phyloP scores from a whole-genome alignment of 345 rosid genomes.

The Populus simonii region DNA sequence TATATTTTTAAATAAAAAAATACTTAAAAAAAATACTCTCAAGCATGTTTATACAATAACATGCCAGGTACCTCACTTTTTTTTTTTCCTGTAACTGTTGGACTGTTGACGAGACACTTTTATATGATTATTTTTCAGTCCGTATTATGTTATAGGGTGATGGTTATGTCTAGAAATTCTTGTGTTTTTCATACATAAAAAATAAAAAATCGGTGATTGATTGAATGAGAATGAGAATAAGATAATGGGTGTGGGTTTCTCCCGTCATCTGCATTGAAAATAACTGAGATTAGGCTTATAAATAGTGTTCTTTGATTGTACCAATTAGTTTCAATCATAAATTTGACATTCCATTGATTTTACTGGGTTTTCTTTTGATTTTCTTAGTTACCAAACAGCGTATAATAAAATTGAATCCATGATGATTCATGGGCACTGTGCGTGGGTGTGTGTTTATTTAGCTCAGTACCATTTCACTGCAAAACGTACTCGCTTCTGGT shows the following conservation, averaged over 20 bases:
- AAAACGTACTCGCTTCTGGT: background rate
- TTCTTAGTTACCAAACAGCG: background rate
- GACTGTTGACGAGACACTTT: background rate
- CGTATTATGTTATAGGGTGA: background rate
- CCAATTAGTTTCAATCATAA: no score
- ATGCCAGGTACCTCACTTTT: background rate
- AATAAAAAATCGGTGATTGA: background rate
- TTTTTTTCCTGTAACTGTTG: no score
- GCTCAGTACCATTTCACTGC: background rate
- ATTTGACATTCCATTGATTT: background rate
- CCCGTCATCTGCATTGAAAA: background rate
- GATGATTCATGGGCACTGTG: background rate
- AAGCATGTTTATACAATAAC: no score
- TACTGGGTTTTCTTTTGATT: background rate
- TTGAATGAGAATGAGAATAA: background rate
- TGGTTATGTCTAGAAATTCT: background rate
- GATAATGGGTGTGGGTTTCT: background rate
- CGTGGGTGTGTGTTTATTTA: no score
- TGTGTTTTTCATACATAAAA: no score
- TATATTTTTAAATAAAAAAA: no score
- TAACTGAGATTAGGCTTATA: background rate
- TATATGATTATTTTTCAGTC: background rate
- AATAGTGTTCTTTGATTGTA: background rate
- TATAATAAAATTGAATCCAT: background rate
- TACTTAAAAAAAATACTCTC: rapidly evolving